phyloP scores from a whole-genome alignment of 1,284 basidiomycete species.

The Ceratobasidium sp. region DNA sequence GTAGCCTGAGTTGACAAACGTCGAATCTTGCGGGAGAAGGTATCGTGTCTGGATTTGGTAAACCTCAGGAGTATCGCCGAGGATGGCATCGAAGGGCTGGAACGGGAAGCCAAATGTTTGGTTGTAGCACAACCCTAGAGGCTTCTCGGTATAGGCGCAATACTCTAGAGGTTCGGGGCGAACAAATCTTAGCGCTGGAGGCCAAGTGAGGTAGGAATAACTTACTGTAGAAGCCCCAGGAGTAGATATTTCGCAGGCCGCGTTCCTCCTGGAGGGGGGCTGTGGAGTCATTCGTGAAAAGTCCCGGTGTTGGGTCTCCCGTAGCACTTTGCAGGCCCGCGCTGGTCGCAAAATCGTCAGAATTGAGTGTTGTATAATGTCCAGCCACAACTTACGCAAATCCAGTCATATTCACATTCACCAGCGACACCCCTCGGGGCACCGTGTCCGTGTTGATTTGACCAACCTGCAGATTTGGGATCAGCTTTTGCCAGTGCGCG shows the following conservation, averaged over 20 bases:
- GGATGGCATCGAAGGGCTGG: conserved; percentile 68
- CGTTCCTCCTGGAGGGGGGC: conserved; percentile 65
- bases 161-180: conserved; percentile 39
- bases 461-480: conserved; percentile 64
- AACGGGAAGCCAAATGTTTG: conserved; percentile 67
- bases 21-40: conserved; percentile 57
- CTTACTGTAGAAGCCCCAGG: conserved; percentile 73
- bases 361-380: conserved; percentile 27
- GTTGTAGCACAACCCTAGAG: conserved; percentile 72
- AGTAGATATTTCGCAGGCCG: conserved; percentile 75
- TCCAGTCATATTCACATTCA: conserved; percentile 71
- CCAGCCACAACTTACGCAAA: conserved; percentile 65
- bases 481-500: conserved; percentile 7
- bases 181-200: conserved; percentile 6
- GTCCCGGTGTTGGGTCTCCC: conserved; percentile 66
- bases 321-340: conserved; percentile 63
- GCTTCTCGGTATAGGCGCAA: conserved; percentile 55
- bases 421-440: conserved; percentile 68
- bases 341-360: conserved; percentile 54
- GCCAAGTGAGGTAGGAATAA: not conserved
- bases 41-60: conserved; percentile 68
- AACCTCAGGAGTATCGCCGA: conserved; percentile 71
- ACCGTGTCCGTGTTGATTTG: conserved; percentile 81
- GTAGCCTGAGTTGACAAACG: conserved; percentile 70
- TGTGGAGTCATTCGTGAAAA: conserved; percentile 75